Evolutionary conservation across 192 early-diverging fungal species (phyloP).

Genomic region (Haplosporangium gracile): DNA sequence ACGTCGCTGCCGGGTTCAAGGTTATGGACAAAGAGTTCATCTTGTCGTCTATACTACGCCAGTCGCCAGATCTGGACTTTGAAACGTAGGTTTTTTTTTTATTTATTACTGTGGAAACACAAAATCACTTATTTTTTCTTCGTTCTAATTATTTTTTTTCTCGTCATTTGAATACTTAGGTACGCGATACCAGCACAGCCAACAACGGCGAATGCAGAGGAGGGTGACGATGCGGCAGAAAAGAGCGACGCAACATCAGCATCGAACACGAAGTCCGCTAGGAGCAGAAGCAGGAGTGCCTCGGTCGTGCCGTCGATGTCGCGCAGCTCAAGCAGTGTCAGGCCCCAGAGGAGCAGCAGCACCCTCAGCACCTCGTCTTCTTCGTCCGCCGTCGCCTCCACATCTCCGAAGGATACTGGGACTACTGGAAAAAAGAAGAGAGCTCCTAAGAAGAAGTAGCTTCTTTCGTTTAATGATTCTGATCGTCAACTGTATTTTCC

Average conservation of each 20-base stretch:
- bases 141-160: not conserved
- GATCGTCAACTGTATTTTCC: not conserved
- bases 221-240: not conserved
- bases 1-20: not conserved
- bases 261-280: not conserved
- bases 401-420: not conserved
- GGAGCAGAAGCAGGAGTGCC: not conserved
- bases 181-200: not conserved
- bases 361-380: not conserved
- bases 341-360: not conserved
- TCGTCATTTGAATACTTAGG: not conserved
- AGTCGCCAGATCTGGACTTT: not conserved
- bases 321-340: not conserved
- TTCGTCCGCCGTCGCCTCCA: not conserved
- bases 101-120: no score
- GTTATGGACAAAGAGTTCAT: not conserved
- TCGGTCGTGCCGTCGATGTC: not conserved
- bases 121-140: not conserved
- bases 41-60: not conserved
- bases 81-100: not conserved
- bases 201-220: not conserved
- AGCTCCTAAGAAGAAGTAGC: not conserved
- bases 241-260: not conserved
- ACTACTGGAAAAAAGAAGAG: not conserved
- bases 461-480: not conserved